Evolutionary conservation across 140 eudicot species (phyloP), one percentile per base, ranked within the genome.

Genomic region (Bidens hawaiensis): DNA sequence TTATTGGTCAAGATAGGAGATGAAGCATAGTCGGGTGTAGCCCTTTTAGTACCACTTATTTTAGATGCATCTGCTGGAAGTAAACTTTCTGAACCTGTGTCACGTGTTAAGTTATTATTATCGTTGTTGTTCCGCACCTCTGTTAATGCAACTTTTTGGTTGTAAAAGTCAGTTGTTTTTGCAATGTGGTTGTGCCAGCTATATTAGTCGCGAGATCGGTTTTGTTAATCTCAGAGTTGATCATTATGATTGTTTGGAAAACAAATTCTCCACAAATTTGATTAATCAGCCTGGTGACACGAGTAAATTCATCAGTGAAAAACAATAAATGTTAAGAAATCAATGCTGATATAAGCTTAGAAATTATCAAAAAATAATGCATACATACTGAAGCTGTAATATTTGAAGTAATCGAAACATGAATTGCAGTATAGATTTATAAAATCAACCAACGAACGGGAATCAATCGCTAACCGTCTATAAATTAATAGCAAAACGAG

Each of bases 91-190:
- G 61, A 42, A 42, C 69, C 83, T 26, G 16, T 38, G 45, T 38
- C 45, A 5, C 45, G 45, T 12, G 67, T 23, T 13, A 74, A n/a
- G 72, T 78, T 77, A 17, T 2, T 38, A 12, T 38, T 38, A 38
- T 71, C 72, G 13, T 75, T 75, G 61, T 79, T 82, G 60, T 88
- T 85, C 74, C 85, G 94, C 56, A 88, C 87, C 51, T 88, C 95
- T 76, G 86, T 80, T 18, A 88, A 68, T 28, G 89, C 90, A 40
- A 77, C 75, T 82, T 88, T 68, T 80, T 88, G 2, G 72, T 17
- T 33, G 80, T 57, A 60, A 34, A 46, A 25, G 76, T 43, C 21
- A 72, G 71, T 47, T 68, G 89, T 75, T 84, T 81, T 42, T 59
- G 78, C 28, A 34, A 63, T 27, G 71, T 61, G 30, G 79, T 47